phyloP scores from a whole-genome alignment of 2,329 filamentous ascomycete species.

The Pseudogymnoascus sp. region DNA sequence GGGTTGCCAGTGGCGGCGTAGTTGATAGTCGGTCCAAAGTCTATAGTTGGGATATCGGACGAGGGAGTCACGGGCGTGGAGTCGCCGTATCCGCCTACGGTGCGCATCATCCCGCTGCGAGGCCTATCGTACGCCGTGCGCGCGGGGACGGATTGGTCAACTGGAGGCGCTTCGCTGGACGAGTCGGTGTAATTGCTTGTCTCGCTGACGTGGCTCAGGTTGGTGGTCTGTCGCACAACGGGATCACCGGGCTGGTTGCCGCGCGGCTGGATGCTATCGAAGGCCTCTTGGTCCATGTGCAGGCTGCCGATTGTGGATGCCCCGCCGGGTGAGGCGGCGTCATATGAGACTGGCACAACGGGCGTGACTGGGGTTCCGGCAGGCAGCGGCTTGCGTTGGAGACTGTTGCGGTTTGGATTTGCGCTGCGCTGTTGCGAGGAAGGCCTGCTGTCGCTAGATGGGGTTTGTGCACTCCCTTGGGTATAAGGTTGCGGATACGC shows the following conservation, averaged over 20 bases:
- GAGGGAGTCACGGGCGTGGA: background rate
- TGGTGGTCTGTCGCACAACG: background rate
- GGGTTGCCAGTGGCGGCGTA: slow-evolving; percentile 34
- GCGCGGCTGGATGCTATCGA: background rate
- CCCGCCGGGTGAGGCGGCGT: background rate
- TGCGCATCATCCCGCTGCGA: slow-evolving; percentile 72
- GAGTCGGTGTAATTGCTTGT: slow-evolving; percentile 53
- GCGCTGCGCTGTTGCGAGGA: background rate
- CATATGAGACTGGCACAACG: background rate
- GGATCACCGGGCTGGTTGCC: background rate
- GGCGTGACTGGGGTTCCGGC: background rate
- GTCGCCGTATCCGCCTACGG: slow-evolving; percentile 36
- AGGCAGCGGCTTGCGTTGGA: background rate
- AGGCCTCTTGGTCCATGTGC: background rate
- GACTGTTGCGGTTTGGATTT: background rate
- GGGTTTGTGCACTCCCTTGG: background rate
- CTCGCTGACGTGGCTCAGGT: slow-evolving; percentile 25
- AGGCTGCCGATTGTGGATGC: background rate
- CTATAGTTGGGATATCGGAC: slow-evolving; percentile 53
- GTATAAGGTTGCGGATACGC: background rate
- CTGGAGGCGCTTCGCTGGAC: slow-evolving; percentile 53
- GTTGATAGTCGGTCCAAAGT: slow-evolving; percentile 80
- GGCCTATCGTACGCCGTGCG: slow-evolving; percentile 53
- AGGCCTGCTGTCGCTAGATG: background rate
- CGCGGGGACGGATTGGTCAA: slow-evolving; percentile 23